Percentiles rank a stretch among this genome's conserved stretches.
These are phyloP conservation scores for Tricholomella constricta DNA, from an alignment of 768 basidiomycete genomes.

Conservation along the genomic window DNA sequence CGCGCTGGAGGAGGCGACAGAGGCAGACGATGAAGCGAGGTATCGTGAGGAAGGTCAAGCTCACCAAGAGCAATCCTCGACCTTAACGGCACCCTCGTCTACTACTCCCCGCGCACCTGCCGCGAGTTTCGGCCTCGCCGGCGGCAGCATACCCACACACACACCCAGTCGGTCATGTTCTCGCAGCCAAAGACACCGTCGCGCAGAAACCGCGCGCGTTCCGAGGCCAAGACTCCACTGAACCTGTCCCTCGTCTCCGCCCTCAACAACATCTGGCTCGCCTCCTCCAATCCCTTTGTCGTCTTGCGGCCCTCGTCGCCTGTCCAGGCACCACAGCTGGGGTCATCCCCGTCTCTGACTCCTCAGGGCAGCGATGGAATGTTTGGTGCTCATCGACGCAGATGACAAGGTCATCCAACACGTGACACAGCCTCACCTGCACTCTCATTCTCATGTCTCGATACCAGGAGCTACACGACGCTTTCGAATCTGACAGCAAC, in stretches of 20 bases:
- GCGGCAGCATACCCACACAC: too few relatives aligned
- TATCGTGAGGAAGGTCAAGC: conserved; percentile 87
- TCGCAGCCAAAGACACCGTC: conserved; percentile 49
- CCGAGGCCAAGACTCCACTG: conserved; percentile 52
- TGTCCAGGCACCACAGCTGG: conserved; percentile 56
- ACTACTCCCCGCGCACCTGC: too few relatives aligned
- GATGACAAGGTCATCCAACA: too few relatives aligned
- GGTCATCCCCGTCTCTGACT: conserved; percentile 51
- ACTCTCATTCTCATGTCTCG: too few relatives aligned
- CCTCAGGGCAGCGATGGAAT: conserved; percentile 52
- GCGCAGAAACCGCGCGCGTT: conserved; percentile 45
- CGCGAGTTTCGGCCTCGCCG: too few relatives aligned
- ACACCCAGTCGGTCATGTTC: too few relatives aligned
- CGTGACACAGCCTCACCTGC: too few relatives aligned
- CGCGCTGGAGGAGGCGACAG: conserved; percentile 72
- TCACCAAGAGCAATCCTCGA: conserved; percentile 93
- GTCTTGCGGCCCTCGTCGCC: conserved; percentile 64
- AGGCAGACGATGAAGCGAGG: conserved; percentile 89
- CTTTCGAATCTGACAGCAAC: conserved; percentile 23
- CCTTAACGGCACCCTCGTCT: too few relatives aligned
- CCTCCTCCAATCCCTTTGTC: conserved; percentile 59
- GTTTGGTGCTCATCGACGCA: conserved; percentile 22
- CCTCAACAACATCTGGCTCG: conserved; percentile 44
- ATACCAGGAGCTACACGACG: conserved; percentile 14
- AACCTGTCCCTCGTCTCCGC: conserved; percentile 47